Conservation (phyloP, 1,284 basidiomycete genomes). For the Leccinum pachyderme region DNA sequence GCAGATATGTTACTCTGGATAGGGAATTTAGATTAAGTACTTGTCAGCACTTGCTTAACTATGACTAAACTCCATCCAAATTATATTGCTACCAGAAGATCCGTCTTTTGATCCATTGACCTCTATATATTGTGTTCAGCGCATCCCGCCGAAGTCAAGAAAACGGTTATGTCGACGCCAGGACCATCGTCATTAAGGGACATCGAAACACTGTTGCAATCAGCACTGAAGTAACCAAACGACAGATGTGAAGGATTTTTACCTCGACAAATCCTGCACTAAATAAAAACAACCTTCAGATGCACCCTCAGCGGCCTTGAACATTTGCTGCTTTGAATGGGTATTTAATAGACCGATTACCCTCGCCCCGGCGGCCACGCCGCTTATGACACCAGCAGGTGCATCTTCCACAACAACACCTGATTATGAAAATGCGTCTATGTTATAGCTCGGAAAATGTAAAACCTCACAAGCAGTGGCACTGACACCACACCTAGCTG, state of each 20-base stretch:
- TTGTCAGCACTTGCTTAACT: constrained; percentile 9
- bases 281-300: constrained; percentile 41
- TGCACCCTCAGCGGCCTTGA: constrained; percentile 49
- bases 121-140: background rate
- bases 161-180: constrained; percentile 21
- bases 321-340: constrained; percentile 65
- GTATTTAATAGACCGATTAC: constrained; percentile 80
- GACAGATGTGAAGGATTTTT: constrained; percentile 2
- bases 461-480: constrained; percentile 53
- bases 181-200: constrained; percentile 10
- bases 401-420: constrained; percentile 88
- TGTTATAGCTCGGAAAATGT: background rate
- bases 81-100: constrained; percentile 5
- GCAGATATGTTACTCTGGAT: constrained; percentile 9
- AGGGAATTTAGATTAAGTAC: constrained; percentile 12
- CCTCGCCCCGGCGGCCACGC: constrained; percentile 74
- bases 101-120: background rate
- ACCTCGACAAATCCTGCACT: constrained; percentile 64
- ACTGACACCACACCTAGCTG: constrained; percentile 57
- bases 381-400: constrained; percentile 74
- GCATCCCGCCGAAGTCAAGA: constrained; percentile 7
- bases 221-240: background rate
- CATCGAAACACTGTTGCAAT: constrained; percentile 28
- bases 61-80: constrained; percentile 2
- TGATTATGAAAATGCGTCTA: constrained; percentile 27